These are phyloP conservation scores for Lentinula aciculospora DNA, from an alignment of 768 basidiomycete genomes.

Conservation along the genomic window DNA sequence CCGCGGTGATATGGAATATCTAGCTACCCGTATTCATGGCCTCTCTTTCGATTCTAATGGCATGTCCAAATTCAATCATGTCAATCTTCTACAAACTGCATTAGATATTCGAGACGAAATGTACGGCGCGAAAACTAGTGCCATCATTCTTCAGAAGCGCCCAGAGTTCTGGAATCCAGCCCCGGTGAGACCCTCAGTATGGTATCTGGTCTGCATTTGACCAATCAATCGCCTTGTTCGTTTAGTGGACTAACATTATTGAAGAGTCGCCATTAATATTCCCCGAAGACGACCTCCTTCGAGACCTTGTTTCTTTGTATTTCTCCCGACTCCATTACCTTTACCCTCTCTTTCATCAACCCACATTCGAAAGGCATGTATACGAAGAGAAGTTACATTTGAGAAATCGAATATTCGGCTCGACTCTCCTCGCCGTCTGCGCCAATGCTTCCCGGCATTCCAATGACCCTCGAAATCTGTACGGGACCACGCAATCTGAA, in stretches of 20 bases:
- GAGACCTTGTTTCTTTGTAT: constrained; percentile 40
- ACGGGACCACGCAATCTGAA: constrained; percentile 12
- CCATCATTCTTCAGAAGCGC: neutral
- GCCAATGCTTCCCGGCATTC: constrained; percentile 40
- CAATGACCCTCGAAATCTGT: constrained; percentile 22
- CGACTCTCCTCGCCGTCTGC: constrained; percentile 44
- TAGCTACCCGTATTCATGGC: neutral
- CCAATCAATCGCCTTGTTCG: neutral
- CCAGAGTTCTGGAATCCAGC: neutral
- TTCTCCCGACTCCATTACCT: constrained; percentile 35
- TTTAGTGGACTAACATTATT: neutral
- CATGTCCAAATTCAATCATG: neutral
- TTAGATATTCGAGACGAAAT: constrained; percentile 1
- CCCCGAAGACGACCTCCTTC: constrained; percentile 30
- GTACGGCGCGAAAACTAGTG: neutral
- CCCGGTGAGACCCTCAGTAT: neutral
- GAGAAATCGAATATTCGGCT: constrained; percentile 31
- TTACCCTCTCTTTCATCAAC: constrained; percentile 46
- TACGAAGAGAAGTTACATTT: constrained; percentile 30
- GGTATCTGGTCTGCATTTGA: neutral
- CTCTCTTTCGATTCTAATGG: neutral
- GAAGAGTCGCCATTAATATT: constrained; percentile 20
- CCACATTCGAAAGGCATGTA: constrained; percentile 36
- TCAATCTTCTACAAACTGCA: constrained; percentile 3
- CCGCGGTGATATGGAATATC: neutral